Conservation (phyloP, 1,284 basidiomycete genomes). For the Marasmius fiardii region DNA sequence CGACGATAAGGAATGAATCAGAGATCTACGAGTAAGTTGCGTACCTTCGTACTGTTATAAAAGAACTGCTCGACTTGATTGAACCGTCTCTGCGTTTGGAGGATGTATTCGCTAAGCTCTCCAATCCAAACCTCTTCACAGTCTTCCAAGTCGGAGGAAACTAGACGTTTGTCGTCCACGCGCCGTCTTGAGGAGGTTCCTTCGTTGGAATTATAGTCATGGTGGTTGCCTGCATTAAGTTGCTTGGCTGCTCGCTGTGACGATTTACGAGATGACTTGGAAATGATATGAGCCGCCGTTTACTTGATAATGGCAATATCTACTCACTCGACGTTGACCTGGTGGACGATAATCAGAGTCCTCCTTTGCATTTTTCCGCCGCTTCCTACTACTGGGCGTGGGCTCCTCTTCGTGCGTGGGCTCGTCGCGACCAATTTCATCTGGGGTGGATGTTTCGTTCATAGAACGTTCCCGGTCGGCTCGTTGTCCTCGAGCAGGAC, state of each 20-base stretch:
- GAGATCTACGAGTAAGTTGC: constrained; percentile 18
- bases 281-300: not conserved
- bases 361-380: constrained; percentile 44
- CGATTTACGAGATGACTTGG: constrained; percentile 13
- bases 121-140: constrained; percentile 70
- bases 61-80: constrained; percentile 71
- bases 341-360: constrained; percentile 56
- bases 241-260: constrained; percentile 4
- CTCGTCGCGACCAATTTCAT: constrained; percentile 25
- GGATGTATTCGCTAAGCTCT: constrained; percentile 63
- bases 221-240: constrained; percentile 6
- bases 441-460: constrained; percentile 24
- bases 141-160: constrained; percentile 75
- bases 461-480: constrained; percentile 4
- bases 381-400: constrained; percentile 46
- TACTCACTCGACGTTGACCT: constrained; percentile 18
- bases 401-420: constrained; percentile 36
- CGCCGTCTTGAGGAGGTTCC: constrained; percentile 4
- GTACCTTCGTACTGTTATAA: constrained; percentile 57
- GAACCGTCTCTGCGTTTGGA: constrained; percentile 69
- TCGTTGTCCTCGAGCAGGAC: not conserved
- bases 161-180: constrained; percentile 45
- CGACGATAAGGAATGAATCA: not conserved
- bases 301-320: not conserved
- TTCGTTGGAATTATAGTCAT: constrained; percentile 10